Evolutionary conservation across 371 early-diverging fungal species (phyloP).

Genomic region (Quaeritorhiza haematococci): DNA sequence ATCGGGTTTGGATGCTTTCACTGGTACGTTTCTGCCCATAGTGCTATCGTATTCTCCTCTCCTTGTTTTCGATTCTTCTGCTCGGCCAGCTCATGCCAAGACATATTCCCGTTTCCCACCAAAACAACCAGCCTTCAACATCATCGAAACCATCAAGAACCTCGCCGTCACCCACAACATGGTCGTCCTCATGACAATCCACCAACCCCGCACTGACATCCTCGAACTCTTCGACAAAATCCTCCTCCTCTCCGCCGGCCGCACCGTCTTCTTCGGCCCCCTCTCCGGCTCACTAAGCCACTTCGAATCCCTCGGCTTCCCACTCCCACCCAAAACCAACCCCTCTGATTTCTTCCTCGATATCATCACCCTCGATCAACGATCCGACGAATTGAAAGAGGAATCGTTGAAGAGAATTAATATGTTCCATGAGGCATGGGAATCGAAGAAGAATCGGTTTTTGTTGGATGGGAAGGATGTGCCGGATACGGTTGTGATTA

Average conservation of each 20-base stretch:
- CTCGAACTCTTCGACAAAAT: slow-evolving; percentile 58
- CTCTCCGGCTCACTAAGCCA: slow-evolving; percentile 22
- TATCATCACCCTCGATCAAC: slow-evolving; percentile 33
- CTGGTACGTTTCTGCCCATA: too few relatives aligned
- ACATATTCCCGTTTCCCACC: too few relatives aligned
- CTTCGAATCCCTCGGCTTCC: slow-evolving; percentile 39
- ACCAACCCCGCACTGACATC: slow-evolving; percentile 75
- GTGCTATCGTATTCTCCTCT: too few relatives aligned
- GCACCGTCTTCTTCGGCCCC: slow-evolving; percentile 40
- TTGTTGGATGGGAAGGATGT: neutral
- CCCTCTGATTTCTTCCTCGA: slow-evolving; percentile 64
- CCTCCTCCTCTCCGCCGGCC: slow-evolving; percentile 53
- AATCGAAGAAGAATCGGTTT: slow-evolving; percentile 2
- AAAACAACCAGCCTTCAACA: slow-evolving; percentile 66
- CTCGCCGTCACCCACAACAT: slow-evolving; percentile 50
- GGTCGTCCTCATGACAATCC: slow-evolving; percentile 78
- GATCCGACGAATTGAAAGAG: slow-evolving; percentile 21
- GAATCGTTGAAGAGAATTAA: slow-evolving; percentile 24
- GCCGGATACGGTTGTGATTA: too few relatives aligned
- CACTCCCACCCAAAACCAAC: slow-evolving; percentile 58
- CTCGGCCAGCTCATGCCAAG: too few relatives aligned
- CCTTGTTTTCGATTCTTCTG: too few relatives aligned
- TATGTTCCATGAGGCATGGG: slow-evolving; percentile 26
- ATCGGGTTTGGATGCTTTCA: slow-evolving; percentile 72
- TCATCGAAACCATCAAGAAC: slow-evolving; percentile 46